A percentile compares a stretch with the other conserved stretches of the same genome.
These are phyloP conservation scores for Diaporthe sp. DNA, from an alignment of 2,329 filamentous ascomycete species.

Conservation along the genomic window DNA sequence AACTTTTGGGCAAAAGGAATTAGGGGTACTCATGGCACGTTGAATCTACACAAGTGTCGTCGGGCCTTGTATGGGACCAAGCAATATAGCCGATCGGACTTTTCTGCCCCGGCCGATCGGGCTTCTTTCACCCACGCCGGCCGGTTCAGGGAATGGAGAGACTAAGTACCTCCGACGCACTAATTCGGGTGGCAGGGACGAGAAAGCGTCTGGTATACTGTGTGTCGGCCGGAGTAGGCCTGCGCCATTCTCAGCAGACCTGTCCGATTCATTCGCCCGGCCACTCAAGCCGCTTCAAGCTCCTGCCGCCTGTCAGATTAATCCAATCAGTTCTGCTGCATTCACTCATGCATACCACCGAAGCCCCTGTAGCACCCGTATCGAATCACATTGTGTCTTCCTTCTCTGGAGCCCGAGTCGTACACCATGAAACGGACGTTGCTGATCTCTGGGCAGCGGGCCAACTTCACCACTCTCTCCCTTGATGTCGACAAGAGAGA, in stretches of 20 bases:
- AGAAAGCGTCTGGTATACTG: neutral
- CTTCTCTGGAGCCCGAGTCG: no score
- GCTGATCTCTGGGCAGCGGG: slow-evolving; percentile 3
- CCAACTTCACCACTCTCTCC: neutral
- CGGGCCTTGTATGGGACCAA: neutral
- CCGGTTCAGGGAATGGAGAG: neutral
- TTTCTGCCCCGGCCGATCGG: neutral
- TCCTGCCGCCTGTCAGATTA: neutral
- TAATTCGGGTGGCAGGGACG: neutral
- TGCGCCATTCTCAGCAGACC: neutral
- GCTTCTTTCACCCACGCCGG: neutral
- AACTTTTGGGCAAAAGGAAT: neutral
- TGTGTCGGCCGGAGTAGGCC: neutral
- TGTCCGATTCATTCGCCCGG: neutral
- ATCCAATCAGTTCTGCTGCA: neutral
- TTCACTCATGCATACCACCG: neutral
- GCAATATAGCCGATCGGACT: slow-evolving; percentile 7
- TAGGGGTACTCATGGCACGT: neutral
- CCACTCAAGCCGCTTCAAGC: neutral
- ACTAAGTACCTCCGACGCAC: neutral
- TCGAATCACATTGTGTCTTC: neutral
- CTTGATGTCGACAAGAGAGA: neutral
- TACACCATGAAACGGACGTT: neutral
- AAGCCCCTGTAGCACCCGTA: neutral
- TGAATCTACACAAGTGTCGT: neutral